Evolutionary conservation across 768 basidiomycete genomes (phyloP).

Genomic region (Suillus subluteus): DNA sequence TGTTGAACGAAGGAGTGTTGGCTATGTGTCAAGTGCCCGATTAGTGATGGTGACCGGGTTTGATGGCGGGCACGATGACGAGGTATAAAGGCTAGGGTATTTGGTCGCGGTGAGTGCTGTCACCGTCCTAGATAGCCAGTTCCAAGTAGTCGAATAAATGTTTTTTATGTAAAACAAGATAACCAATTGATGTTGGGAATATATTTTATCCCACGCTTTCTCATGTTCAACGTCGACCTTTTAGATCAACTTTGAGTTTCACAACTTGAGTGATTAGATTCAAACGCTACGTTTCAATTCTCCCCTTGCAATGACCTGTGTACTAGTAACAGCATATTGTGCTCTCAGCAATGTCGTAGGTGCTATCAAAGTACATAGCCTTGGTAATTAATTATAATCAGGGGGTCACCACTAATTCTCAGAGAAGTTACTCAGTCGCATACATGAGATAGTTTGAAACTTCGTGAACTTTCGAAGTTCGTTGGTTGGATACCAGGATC

Average conservation of each 20-base stretch:
- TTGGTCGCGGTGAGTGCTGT: not conserved
- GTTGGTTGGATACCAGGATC: not conserved
- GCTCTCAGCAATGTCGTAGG: not conserved
- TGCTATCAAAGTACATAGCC: not conserved
- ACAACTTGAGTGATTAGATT: too few species aligned
- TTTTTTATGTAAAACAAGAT: constrained; percentile 13
- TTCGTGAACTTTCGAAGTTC: not conserved
- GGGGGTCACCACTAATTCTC: not conserved
- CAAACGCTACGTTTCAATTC: not conserved
- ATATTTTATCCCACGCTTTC: not conserved
- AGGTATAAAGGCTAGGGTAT: constrained; percentile 7
- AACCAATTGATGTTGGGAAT: constrained; percentile 10
- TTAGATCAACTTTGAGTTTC: not conserved
- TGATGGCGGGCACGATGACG: constrained; percentile 2
- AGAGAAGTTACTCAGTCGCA: too few species aligned
- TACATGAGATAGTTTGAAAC: not conserved
- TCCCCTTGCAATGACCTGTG: not conserved
- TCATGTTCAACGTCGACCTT: too few species aligned
- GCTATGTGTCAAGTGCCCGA: not conserved
- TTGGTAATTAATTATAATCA: too few species aligned
- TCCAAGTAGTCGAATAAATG: constrained; percentile 8
- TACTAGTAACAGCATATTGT: not conserved
- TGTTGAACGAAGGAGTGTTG: constrained; percentile 1
- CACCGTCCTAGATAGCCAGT: constrained; percentile 2
- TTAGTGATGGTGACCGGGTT: not conserved